Percentiles rank a stretch among this genome's conserved stretches.
Conservation (phyloP, 352 stramenopile genomes). For the Globisporangium paddicum region DNA sequence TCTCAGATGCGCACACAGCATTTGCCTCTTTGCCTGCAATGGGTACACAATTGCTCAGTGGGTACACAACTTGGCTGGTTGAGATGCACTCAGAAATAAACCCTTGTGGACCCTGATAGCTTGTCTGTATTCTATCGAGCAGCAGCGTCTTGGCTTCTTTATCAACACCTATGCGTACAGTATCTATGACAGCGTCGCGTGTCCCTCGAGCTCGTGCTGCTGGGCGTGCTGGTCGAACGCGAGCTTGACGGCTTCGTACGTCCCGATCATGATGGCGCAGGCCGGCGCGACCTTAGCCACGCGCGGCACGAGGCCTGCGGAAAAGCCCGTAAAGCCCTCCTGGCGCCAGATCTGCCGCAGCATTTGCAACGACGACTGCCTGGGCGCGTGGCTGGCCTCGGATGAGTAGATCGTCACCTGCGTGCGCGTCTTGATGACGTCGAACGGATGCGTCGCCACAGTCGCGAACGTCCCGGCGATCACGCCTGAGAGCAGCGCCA, state of each 20-base stretch:
- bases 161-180: not conserved
- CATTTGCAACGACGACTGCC: conserved; percentile 31
- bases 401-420: conserved; percentile 56
- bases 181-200: not conserved
- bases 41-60: not conserved
- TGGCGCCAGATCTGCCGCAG: conserved; percentile 37
- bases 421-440: conserved; percentile 93
- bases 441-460: conserved; percentile 91
- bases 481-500: conserved; percentile 84
- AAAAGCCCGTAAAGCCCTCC: conserved; percentile 42
- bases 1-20: not conserved
- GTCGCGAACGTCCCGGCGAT: conserved; percentile 82
- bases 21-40: too few species aligned
- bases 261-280: conserved; percentile 79
- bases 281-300: conserved; percentile 69
- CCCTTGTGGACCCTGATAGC: too few species aligned
- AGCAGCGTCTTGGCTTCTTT: not conserved
- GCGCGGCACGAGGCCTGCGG: conserved; percentile 42
- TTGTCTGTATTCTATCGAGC: not conserved
- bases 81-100: too few species aligned
- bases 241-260: conserved; percentile 67
- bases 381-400: conserved; percentile 10
- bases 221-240: conserved; percentile 30
- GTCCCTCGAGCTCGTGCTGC: not conserved
- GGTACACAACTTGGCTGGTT: not conserved